Evolutionary conservation across 371 early-diverging fungal species (phyloP), one percentile per base, ranked within the genome.

Genomic region (Mucor saturninus): DNA sequence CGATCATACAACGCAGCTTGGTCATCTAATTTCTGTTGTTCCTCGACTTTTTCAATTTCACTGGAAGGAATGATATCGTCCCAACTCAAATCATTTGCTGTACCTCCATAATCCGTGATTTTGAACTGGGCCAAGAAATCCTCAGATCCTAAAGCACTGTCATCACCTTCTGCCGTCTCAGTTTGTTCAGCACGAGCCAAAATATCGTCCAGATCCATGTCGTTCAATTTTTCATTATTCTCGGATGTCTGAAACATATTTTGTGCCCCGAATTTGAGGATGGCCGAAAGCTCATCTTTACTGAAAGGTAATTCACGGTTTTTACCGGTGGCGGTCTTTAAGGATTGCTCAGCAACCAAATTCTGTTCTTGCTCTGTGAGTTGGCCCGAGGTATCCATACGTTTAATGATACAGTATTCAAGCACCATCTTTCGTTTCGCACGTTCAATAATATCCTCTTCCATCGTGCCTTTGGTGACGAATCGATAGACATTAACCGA

Each of bases 371-470:
- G 82, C 39, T 88, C 63, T 6, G 92, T 73, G 15, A 86, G 86
- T 52, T 85, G 79, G 3, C 96, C 97, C 1, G 97, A 94, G 0
- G 97, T 97, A 70, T 98, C 98, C 98, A 99, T 97, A 67, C 95
- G 93, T 67, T 94, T 95, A 77, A 99, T 98, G 69, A 99, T 92
- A 69, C 93, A 94, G 80, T 97, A 96, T 72, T 98, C 99, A 2
- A 99, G 83, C 15, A 99, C 97, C 97, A 97, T 97, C 74, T 99
- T 99, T 67, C 95, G 86, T 74, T 98, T 98, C 39, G 99, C 99
- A 10, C 98, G 92, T 73, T 98, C 97, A 51, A 98, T 84, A 63
- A 99, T 95, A 39, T 95, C 95, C 76, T 99, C 99, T 69, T 99
- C 99, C 70, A 99, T 94, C 0, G 99, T 98, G 50, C 93, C 96